These are phyloP conservation scores for Peronospora destructor DNA, from an alignment of 352 stramenopile species.

Conservation along the genomic window DNA sequence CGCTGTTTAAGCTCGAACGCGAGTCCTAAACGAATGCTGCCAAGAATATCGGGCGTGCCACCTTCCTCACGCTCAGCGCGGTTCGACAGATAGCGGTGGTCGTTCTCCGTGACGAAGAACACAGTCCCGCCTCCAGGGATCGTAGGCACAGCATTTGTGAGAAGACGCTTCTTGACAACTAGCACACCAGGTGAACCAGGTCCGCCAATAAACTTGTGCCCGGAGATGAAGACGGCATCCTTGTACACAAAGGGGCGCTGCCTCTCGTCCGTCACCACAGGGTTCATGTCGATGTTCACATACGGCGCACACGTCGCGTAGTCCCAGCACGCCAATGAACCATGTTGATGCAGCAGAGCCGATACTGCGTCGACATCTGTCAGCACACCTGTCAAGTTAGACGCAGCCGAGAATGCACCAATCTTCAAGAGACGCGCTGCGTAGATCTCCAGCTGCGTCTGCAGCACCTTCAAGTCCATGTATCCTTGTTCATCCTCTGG, in stretches of 20 bases:
- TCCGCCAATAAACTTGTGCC: conserved; percentile 96
- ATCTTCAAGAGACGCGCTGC: conserved; percentile 55
- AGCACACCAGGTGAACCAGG: conserved; percentile 90
- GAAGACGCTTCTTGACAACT: conserved; percentile 90
- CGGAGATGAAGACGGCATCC: conserved; percentile 93
- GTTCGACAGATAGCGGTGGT: conserved; percentile 82
- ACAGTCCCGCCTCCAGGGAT: conserved; percentile 46
- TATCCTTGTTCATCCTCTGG: conserved; percentile 39
- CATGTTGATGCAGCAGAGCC: conserved; percentile 87
- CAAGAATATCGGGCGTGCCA: conserved; percentile 94
- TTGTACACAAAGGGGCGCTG: conserved; percentile 57
- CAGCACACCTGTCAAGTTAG: conserved; percentile 93
- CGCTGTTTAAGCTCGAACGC: conserved; percentile 89
- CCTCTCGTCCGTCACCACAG: conserved; percentile 38
- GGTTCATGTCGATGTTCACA: conserved; percentile 94
- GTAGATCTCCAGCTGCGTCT: conserved; percentile 42
- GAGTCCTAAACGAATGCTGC: conserved; percentile 89
- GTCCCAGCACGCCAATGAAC: conserved; percentile 93
- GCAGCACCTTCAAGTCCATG: conserved; percentile 56
- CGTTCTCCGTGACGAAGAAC: conserved; percentile 57
- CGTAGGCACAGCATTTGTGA: conserved; percentile 57
- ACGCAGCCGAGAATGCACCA: conserved; percentile 90
- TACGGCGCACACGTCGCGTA: conserved; percentile 95
- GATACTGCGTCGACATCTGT: conserved; percentile 88
- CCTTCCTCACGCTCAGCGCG: conserved; percentile 88